Conservation (phyloP, 495 filamentous ascomycete genomes). For the Penicillium turbatum region DNA sequence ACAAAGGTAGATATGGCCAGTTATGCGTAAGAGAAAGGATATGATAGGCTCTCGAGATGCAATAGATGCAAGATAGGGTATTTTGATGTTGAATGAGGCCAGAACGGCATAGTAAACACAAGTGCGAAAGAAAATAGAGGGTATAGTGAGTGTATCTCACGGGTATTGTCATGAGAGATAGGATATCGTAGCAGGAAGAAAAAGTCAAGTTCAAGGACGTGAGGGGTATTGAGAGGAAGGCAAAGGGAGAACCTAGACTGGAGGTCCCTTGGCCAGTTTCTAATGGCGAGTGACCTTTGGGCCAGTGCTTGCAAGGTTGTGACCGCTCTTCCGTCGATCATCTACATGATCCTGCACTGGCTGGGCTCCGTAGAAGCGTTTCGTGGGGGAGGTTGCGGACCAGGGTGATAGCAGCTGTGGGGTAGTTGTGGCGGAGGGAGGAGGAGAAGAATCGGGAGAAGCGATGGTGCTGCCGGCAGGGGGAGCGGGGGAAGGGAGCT, state of each 20-base stretch:
- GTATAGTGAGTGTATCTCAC: slow-evolving; percentile 2
- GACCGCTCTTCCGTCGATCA: slow-evolving; percentile 13
- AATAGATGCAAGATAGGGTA: slow-evolving; percentile 5
- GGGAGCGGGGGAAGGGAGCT: slow-evolving; percentile 44
- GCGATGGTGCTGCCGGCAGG: not conserved
- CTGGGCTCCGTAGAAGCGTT: slow-evolving; percentile 22
- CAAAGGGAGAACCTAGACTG: not conserved
- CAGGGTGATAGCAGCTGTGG: not conserved
- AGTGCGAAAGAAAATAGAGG: not conserved
- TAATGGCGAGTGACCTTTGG: slow-evolving; percentile 11
- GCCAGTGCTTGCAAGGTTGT: not conserved
- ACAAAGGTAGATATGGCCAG: not conserved
- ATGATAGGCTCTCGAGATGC: slow-evolving; percentile 1
- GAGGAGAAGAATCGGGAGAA: not conserved
- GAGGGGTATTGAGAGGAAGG: not conserved
- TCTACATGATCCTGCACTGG: slow-evolving; percentile 14
- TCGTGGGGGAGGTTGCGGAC: slow-evolving; percentile 1
- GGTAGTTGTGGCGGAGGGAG: not conserved
- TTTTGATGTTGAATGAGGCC: not conserved
- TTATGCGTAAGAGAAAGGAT: not conserved
- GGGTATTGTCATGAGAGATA: not conserved
- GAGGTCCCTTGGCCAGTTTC: slow-evolving; percentile 14
- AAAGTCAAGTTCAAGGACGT: not conserved
- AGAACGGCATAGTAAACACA: not conserved
- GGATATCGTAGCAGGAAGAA: not conserved